phyloP scores from a whole-genome alignment of 768 basidiomycete genomes.

The Agaricus blazei region DNA sequence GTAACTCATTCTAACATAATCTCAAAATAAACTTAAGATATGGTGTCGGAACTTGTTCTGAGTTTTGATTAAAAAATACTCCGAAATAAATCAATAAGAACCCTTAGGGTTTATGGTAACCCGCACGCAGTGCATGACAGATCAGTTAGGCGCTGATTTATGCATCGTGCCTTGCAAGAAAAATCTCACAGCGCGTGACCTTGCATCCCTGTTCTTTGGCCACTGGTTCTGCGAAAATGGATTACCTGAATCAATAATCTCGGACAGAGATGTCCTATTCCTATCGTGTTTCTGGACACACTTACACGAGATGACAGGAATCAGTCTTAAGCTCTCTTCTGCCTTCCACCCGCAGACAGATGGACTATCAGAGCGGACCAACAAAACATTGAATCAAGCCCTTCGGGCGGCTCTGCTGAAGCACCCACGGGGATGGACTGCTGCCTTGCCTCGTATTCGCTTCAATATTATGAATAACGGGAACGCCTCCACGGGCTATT shows the following conservation, averaged over 20 bases:
- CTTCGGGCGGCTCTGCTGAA: slow-evolving; percentile 14
- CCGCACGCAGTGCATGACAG: too few species aligned
- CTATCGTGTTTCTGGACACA: slow-evolving; percentile 19
- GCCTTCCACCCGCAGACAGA: slow-evolving; percentile 3
- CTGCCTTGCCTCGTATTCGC: slow-evolving; percentile 6
- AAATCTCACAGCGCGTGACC: not conserved
- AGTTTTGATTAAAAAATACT: too few species aligned
- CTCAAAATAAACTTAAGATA: too few species aligned
- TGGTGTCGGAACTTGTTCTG: too few species aligned
- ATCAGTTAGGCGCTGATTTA: slow-evolving; percentile 9
- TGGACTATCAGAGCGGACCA: slow-evolving; percentile 18
- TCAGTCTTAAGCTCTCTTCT: not conserved
- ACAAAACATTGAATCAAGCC: slow-evolving; percentile 20
- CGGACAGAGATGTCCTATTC: slow-evolving; percentile 23
- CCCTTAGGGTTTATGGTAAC: too few species aligned
- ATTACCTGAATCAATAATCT: slow-evolving; percentile 21
- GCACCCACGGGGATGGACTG: slow-evolving; percentile 23
- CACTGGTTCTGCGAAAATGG: slow-evolving; percentile 26
- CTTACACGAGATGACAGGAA: not conserved
- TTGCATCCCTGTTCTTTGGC: slow-evolving; percentile 16
- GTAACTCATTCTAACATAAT: too few species aligned
- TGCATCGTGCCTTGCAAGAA: slow-evolving; percentile 2
- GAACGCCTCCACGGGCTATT: slow-evolving; percentile 18
- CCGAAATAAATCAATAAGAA: too few species aligned
- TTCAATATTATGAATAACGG: slow-evolving; percentile 24